These are phyloP conservation scores for Geotrichum aggregatum DNA, from an alignment of 1,139 yeast species.

Conservation along the genomic window DNA sequence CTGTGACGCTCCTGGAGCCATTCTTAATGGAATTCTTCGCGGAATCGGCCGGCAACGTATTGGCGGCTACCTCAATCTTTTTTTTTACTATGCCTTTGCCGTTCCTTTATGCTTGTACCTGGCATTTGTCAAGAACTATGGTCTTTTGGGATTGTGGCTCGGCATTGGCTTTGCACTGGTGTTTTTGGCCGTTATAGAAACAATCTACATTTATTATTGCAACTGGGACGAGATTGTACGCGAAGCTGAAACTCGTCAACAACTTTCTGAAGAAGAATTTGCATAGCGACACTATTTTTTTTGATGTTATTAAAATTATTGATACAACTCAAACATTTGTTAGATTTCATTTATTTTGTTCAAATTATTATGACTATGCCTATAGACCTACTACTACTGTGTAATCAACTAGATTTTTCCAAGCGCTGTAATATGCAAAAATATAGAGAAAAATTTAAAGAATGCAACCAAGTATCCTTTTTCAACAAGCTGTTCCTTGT, in stretches of 20 bases:
- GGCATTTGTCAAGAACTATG: constrained; percentile 52
- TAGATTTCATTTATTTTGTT: too few relatives aligned
- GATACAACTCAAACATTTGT: too few relatives aligned
- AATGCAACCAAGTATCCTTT: too few relatives aligned
- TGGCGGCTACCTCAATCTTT: constrained; percentile 74
- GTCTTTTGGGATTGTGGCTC: constrained; percentile 77
- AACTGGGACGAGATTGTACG: constrained; percentile 51
- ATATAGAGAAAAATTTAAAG: too few relatives aligned
- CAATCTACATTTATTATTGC: constrained; percentile 47
- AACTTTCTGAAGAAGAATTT: constrained; percentile 4
- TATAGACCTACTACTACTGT: too few relatives aligned
- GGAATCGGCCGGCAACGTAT: constrained; percentile 84
- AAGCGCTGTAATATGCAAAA: too few relatives aligned
- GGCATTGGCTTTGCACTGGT: constrained; percentile 78
- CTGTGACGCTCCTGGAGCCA: constrained; percentile 77
- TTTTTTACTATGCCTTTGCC: constrained; percentile 67
- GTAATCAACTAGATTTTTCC: too few relatives aligned
- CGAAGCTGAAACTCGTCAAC: constrained; percentile 39
- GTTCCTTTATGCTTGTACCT: constrained; percentile 66
- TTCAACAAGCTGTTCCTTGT: too few relatives aligned
- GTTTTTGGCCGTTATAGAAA: constrained; percentile 61
- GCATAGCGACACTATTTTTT: too few relatives aligned
- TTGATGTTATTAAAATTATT: too few relatives aligned
- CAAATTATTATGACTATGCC: too few relatives aligned
- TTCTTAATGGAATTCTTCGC: constrained; percentile 76